Conservation (phyloP, 257 asterid species). For the Solanum chiquidenum region DNA sequence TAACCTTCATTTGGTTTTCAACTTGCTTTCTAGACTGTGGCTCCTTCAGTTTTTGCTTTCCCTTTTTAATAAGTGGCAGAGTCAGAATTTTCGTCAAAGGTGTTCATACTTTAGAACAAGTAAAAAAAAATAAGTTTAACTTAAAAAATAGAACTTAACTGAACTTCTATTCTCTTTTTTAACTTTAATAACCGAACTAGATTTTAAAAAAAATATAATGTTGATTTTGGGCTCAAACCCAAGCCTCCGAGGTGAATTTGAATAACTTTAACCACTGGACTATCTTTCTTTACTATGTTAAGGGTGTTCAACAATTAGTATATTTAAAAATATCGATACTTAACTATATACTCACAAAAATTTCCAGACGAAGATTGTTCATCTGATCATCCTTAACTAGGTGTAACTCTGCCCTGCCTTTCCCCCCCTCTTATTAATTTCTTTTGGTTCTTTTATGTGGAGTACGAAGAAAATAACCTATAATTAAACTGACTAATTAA, state of each 20-base stretch:
- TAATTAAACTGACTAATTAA: not conserved
- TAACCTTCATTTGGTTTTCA: not conserved
- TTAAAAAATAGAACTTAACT: no score
- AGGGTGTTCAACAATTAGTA: no score
- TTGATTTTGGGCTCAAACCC: not conserved
- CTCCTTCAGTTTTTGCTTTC: not conserved
- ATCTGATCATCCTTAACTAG: not conserved
- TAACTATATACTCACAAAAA: no score
- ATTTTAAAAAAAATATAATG: no score
- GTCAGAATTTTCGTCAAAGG: fast-evolving
- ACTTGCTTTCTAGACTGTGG: not conserved
- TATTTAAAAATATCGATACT: no score
- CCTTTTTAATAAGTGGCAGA: not conserved
- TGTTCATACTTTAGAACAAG: no score
- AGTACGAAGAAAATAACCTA: not conserved
- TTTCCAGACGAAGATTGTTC: no score
- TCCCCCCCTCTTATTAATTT: not conserved
- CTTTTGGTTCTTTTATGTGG: not conserved
- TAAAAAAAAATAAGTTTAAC: not conserved
- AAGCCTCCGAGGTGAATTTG: not conserved
- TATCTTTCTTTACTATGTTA: no score
- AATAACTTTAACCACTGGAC: no score
- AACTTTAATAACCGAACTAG: no score
- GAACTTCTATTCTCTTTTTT: not conserved
- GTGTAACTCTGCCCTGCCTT: not conserved